A percentile compares a stretch with the other conserved stretches of the same genome.
These are phyloP conservation scores for Rehmannia glutinosa DNA, from an alignment of 257 asterid species.

Conservation along the genomic window DNA sequence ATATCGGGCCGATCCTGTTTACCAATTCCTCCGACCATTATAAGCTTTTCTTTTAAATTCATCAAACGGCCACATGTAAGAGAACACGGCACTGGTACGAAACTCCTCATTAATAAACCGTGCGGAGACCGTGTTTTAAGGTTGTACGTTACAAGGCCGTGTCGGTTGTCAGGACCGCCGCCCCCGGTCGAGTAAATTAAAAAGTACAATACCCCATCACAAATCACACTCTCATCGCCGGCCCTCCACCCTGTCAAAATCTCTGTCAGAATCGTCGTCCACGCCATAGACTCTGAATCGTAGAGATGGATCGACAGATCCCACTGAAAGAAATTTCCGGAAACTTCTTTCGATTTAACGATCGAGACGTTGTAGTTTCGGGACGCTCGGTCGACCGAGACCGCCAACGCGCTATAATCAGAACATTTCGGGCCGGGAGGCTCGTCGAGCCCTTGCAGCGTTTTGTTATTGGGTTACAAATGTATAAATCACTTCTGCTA, in stretches of 20 bases:
- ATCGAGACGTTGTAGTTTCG: slow-evolving; percentile 46
- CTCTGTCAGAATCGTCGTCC: slow-evolving; percentile 58
- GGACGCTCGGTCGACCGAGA: slow-evolving; percentile 42
- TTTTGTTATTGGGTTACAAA: slow-evolving; percentile 77
- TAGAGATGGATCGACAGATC: slow-evolving; percentile 72
- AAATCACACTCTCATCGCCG: slow-evolving; percentile 86
- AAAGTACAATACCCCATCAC: slow-evolving; percentile 73
- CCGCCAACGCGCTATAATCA: slow-evolving; percentile 71
- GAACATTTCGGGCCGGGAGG: slow-evolving; percentile 70
- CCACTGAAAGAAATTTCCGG: slow-evolving; percentile 75
- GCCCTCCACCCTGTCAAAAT: slow-evolving; percentile 78
- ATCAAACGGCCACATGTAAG: slow-evolving; percentile 89
- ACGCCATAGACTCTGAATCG: slow-evolving; percentile 49
- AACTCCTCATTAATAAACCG: slow-evolving; percentile 50
- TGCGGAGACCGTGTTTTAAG: slow-evolving; percentile 33
- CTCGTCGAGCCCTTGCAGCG: slow-evolving; percentile 38
- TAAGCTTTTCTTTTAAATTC: slow-evolving; percentile 62
- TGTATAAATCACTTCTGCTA: slow-evolving; percentile 52
- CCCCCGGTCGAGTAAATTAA: slow-evolving; percentile 63
- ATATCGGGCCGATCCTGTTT: slow-evolving; percentile 72
- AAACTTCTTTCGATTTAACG: slow-evolving; percentile 75
- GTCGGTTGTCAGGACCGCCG: slow-evolving; percentile 45
- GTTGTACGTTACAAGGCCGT: slow-evolving; percentile 56
- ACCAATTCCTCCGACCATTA: slow-evolving; percentile 95
- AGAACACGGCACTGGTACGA: slow-evolving; percentile 67